phyloP scores from a whole-genome alignment of 2,329 filamentous ascomycete species.

The Geosmithia flava region DNA sequence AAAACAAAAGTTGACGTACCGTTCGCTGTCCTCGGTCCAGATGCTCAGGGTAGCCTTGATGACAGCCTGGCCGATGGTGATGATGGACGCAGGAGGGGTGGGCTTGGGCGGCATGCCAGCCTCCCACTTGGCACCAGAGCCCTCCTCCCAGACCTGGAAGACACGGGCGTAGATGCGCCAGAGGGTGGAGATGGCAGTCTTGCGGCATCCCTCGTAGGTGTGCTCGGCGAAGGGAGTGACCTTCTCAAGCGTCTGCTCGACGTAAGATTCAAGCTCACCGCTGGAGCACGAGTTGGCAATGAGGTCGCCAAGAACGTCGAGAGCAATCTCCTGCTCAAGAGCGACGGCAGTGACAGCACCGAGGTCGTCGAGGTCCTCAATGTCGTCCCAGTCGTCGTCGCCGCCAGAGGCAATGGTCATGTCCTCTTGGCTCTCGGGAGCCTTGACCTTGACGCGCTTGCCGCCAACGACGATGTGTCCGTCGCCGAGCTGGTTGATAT shows the following conservation, averaged over 20 bases:
- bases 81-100: conserved; percentile 64
- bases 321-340: conserved; percentile 92
- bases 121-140: conserved; percentile 69
- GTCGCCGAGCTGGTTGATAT: conserved; percentile 50
- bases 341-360: conserved; percentile 79
- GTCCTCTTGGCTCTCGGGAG: conserved; percentile 39
- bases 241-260: conserved; percentile 77
- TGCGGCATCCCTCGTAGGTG: conserved; percentile 84
- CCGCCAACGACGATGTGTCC: conserved; percentile 68
- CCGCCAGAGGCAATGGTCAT: conserved; percentile 44
- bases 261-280: conserved; percentile 63
- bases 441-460: conserved; percentile 73
- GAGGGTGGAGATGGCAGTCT: conserved; percentile 79
- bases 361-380: conserved; percentile 72
- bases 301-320: conserved; percentile 89
- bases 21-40: conserved; percentile 84
- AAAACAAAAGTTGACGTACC: conserved; percentile 49
- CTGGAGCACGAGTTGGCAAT: conserved; percentile 74
- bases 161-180: conserved; percentile 91
- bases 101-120: conserved; percentile 75
- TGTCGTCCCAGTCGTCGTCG: conserved; percentile 40
- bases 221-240: conserved; percentile 76
- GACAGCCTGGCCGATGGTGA: conserved; percentile 77
- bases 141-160: conserved; percentile 74
- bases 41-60: conserved; percentile 72